Percentiles rank a stretch among this genome's conserved stretches.
Evolutionary conservation across 441 rosid species (phyloP).

Genomic region (Monsonia emarginata): DNA sequence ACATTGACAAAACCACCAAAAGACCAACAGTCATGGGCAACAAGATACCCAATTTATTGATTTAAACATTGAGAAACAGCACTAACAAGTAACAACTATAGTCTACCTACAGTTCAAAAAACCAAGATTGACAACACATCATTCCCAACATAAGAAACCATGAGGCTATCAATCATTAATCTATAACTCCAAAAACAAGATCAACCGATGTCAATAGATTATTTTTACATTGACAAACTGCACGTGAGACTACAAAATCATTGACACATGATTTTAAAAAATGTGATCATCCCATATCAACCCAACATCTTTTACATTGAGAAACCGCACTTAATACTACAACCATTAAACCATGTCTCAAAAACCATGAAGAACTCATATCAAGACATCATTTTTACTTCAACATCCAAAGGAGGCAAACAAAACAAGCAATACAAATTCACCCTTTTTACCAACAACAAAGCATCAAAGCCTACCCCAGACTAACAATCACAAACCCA

Average conservation of each 20-base stretch:
- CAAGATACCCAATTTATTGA: too few relatives aligned
- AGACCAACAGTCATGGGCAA: background rate
- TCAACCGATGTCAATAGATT: background rate
- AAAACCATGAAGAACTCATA: background rate
- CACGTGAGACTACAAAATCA: background rate
- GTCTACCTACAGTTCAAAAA: background rate
- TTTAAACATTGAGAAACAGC: too few relatives aligned
- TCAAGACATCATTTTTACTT: background rate
- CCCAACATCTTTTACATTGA: background rate
- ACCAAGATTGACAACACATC: background rate
- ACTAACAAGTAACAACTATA: too few relatives aligned
- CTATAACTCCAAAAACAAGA: background rate
- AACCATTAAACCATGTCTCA: background rate
- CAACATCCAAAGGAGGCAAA: too few relatives aligned
- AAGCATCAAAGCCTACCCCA: background rate
- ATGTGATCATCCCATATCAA: background rate
- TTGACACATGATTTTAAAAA: background rate
- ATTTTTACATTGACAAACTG: background rate
- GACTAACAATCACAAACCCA: background rate
- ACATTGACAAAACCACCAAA: background rate
- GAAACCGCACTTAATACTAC: background rate
- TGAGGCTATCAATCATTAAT: background rate
- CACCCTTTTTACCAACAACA: background rate
- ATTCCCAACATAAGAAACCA: background rate
- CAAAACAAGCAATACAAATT: background rate